Conservation (phyloP, 345 rosid genomes). For the Ceriops tagal region DNA sequence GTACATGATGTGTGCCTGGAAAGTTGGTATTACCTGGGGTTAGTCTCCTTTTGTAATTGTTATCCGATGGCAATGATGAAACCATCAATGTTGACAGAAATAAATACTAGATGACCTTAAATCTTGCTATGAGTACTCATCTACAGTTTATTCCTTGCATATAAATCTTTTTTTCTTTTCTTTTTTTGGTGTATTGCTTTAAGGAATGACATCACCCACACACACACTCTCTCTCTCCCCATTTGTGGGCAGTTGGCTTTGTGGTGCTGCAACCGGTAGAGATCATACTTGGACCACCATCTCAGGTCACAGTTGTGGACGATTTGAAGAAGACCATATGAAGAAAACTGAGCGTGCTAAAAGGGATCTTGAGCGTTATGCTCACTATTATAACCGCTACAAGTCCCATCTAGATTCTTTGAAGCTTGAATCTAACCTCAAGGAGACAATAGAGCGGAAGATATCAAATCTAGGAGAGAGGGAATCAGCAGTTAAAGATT, state of each 20-base stretch:
- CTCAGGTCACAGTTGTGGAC: constrained; percentile 87
- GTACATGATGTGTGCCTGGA: too few species aligned
- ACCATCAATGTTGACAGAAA: too few species aligned
- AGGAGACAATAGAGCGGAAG: constrained; percentile 50
- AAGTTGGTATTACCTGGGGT: too few species aligned
- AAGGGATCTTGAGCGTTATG: constrained; percentile 71
- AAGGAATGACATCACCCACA: too few species aligned
- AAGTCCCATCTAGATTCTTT: constrained; percentile 79
- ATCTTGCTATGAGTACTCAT: too few species aligned
- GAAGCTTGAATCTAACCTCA: constrained; percentile 71
- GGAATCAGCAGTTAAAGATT: constrained; percentile 59
- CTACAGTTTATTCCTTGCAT: too few species aligned
- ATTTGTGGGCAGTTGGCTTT: constrained; percentile 57
- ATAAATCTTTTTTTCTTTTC: too few species aligned
- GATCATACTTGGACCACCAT: constrained; percentile 68
- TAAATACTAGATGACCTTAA: too few species aligned
- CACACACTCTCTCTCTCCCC: too few species aligned
- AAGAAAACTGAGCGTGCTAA: constrained; percentile 63
- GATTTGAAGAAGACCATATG: constrained; percentile 62
- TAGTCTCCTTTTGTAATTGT: too few species aligned
- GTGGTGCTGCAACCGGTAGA: constrained; percentile 86
- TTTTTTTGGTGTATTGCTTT: too few species aligned
- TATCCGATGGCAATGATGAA: too few species aligned
- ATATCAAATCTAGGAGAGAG: constrained; percentile 54
- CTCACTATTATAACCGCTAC: constrained; percentile 76